Evolutionary conservation across 2,329 filamentous ascomycete genomes (phyloP).

Genomic region (Penicillium sp.): DNA sequence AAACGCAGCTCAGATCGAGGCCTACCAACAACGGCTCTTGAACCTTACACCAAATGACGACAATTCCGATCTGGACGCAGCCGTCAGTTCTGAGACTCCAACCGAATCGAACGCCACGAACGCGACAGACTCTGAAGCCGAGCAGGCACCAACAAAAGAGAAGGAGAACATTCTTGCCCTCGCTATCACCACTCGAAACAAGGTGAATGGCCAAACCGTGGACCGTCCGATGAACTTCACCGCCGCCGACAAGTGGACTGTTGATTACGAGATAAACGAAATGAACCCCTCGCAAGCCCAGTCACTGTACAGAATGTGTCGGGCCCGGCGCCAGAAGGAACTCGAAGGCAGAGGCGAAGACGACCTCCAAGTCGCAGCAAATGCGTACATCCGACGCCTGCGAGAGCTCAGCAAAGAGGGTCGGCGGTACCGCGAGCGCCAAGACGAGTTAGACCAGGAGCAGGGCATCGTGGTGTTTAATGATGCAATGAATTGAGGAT

Average conservation of each 20-base stretch:
- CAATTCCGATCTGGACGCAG: constrained; percentile 4
- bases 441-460: constrained; percentile 50
- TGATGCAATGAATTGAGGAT: constrained; percentile 8
- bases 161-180: constrained; percentile 54
- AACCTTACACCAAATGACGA: constrained; percentile 26
- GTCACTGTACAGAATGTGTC: constrained; percentile 52
- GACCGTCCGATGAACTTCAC: constrained; percentile 52
- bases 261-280: constrained; percentile 74
- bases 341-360: constrained; percentile 37
- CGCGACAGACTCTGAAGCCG: too few relatives aligned
- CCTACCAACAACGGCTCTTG: constrained; percentile 55
- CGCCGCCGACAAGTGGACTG: constrained; percentile 54
- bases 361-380: constrained; percentile 39
- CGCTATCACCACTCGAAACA: constrained; percentile 66
- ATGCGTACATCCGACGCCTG: constrained; percentile 42
- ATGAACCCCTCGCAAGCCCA: constrained; percentile 45
- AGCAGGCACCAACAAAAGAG: neutral
- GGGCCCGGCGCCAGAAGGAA: constrained; percentile 50
- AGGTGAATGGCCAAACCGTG: constrained; percentile 61
- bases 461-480: constrained; percentile 34
- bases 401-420: constrained; percentile 50
- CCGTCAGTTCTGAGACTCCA: constrained; percentile 15
- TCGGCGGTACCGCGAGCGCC: constrained; percentile 50
- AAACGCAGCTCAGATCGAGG: constrained; percentile 59
- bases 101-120: neutral